phyloP scores from a whole-genome alignment of 164 flowering plant species.

The Annona cherimola region DNA sequence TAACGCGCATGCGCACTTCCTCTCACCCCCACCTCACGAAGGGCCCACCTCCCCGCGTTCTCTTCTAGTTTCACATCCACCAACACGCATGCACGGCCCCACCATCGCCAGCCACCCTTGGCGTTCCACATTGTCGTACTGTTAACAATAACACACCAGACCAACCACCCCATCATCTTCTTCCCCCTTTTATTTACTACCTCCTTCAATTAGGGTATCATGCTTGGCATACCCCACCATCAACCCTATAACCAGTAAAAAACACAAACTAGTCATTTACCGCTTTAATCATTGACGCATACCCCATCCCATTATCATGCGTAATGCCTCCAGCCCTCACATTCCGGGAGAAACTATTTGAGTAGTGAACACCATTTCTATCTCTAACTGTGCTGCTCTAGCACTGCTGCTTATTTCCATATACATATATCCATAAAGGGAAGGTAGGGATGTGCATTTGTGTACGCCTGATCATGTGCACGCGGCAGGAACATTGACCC shows the following conservation, averaged over 20 bases:
- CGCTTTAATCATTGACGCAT: conserved; percentile 5
- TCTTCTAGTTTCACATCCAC: not conserved
- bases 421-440: not conserved
- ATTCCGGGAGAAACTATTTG: not conserved
- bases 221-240: conserved; percentile 1
- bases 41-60: not conserved
- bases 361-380: not conserved
- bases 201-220: conserved; percentile 7
- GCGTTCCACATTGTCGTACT: not conserved
- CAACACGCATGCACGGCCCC: not conserved
- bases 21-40: not conserved
- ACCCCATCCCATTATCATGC: not conserved
- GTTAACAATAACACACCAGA: conserved; percentile 1
- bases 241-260: not conserved
- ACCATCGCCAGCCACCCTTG: too few relatives aligned
- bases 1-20: conserved; percentile 4
- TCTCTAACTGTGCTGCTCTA: not conserved
- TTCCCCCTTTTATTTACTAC: not conserved
- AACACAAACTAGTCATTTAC: not conserved
- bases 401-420: not conserved
- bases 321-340: not conserved
- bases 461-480: not conserved
- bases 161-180: not conserved
- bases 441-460: not conserved
- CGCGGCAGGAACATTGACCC: not conserved